Evolutionary conservation across 192 early-diverging fungal genomes (phyloP).

Genomic region (Thoreauomyces humboldtii): DNA sequence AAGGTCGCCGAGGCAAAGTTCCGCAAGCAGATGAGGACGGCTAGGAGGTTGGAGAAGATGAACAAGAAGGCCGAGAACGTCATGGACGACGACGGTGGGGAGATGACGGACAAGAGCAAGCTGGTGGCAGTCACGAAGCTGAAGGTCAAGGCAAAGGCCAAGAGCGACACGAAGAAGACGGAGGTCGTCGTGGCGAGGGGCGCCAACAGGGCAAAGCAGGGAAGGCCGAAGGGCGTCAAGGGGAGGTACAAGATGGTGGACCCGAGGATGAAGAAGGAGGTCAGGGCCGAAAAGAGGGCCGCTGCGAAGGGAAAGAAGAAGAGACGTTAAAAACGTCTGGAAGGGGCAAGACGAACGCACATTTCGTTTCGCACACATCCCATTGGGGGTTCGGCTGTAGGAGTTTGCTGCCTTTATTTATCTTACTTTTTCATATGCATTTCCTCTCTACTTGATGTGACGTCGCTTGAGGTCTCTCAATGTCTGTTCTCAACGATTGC

Average conservation of each 20-base stretch:
- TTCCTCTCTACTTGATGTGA: too few relatives aligned
- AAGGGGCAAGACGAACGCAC: too few relatives aligned
- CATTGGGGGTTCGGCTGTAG: too few relatives aligned
- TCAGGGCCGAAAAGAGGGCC: slow-evolving; percentile 76
- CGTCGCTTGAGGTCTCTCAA: too few relatives aligned
- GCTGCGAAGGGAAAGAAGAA: slow-evolving; percentile 60
- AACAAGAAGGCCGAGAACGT: slow-evolving; percentile 86
- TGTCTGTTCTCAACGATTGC: too few relatives aligned
- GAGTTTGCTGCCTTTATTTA: too few relatives aligned
- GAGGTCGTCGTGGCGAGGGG: slow-evolving; percentile 91
- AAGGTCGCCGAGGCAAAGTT: slow-evolving; percentile 99
- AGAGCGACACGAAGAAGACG: slow-evolving; percentile 67
- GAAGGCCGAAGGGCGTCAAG: slow-evolving; percentile 96
- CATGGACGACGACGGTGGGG: slow-evolving; percentile 80
- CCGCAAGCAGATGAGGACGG: slow-evolving; percentile 83
- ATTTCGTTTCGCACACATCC: too few relatives aligned
- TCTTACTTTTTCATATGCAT: too few relatives aligned
- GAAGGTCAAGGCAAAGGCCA: slow-evolving; percentile 73
- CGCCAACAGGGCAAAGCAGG: slow-evolving; percentile 75
- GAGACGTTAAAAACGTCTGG: slow-evolving; percentile 9
- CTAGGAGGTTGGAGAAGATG: slow-evolving; percentile 73
- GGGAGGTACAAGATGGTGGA: slow-evolving; percentile 97
- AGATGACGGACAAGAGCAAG: slow-evolving; percentile 89
- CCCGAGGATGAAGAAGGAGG: slow-evolving; percentile 93
- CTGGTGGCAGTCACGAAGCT: slow-evolving; percentile 76